Evolutionary conservation across 805 yeast genomes (phyloP).

Genomic region (Candida schatavii): DNA sequence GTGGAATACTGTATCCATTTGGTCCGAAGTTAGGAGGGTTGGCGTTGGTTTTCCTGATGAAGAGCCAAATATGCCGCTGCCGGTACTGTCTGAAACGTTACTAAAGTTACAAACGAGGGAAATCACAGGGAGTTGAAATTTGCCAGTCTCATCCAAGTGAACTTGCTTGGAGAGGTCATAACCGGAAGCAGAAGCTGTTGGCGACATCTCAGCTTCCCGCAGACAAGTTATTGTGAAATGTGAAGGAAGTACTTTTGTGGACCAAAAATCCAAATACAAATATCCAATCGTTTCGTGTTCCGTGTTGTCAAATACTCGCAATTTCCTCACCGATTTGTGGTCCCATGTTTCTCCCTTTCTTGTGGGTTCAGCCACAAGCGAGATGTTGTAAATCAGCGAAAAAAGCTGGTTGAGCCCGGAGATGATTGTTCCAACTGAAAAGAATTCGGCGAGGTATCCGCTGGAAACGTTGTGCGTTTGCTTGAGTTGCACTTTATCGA

Average conservation of each 20-base stretch:
- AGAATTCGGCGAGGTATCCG: conserved; percentile 56
- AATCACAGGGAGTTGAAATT: conserved; percentile 83
- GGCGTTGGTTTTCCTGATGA: conserved; percentile 25
- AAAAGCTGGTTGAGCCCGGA: conserved; percentile 77
- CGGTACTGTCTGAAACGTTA: conserved; percentile 19
- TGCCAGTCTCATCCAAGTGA: conserved; percentile 42
- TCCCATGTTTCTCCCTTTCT: conserved; percentile 84
- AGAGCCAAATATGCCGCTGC: conserved; percentile 28
- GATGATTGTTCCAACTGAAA: conserved; percentile 83
- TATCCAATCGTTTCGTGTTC: conserved; percentile 62
- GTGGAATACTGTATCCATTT: conserved; percentile 92
- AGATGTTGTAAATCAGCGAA: conserved; percentile 69
- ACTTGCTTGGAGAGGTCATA: conserved; percentile 22
- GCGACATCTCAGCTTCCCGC: conserved; percentile 49
- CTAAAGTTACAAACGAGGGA: conserved; percentile 84
- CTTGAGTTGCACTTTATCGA: conserved; percentile 18
- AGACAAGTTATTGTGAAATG: conserved; percentile 96
- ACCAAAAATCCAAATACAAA: conserved; percentile 84
- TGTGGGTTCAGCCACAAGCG: conserved; percentile 63
- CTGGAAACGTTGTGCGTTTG: conserved; percentile 13
- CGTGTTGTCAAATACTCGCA: conserved; percentile 65
- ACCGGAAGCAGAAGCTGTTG: conserved; percentile 3
- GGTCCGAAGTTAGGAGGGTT: conserved; percentile 65
- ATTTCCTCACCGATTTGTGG: conserved; percentile 68
- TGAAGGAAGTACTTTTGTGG: conserved; percentile 79